Percentiles rank a stretch among this genome's conserved stretches.
These are phyloP conservation scores for Pseudopediastrum boryanum DNA, from an alignment of 139 green algal genomes.

Conservation along the genomic window DNA sequence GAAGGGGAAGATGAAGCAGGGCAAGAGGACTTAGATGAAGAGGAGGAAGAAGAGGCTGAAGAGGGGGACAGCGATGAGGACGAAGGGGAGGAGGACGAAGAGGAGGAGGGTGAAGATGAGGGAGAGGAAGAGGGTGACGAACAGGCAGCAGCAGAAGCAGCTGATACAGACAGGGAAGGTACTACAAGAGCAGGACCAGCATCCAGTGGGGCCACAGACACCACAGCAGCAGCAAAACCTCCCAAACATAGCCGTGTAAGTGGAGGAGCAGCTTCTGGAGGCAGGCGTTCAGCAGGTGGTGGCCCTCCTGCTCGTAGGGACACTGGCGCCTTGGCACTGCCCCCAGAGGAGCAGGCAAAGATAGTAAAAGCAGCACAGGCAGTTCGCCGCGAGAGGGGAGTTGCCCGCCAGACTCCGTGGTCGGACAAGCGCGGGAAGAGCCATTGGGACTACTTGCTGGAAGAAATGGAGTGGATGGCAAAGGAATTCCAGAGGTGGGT, in stretches of 20 bases:
- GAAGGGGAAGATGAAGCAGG: not conserved
- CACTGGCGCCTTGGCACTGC: no score
- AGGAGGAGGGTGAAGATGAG: slow-evolving; percentile 27
- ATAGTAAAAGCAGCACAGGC: no score
- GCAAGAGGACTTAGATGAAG: not conserved
- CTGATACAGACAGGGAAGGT: slow-evolving; percentile 1
- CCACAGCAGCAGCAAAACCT: no score
- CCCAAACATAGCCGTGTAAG: no score
- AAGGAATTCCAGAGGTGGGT: slow-evolving; percentile 90
- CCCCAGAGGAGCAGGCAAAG: no score
- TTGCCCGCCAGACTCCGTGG: slow-evolving; percentile 10
- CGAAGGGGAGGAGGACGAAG: slow-evolving; percentile 14
- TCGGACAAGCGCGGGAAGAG: slow-evolving; percentile 48
- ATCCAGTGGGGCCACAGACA: no score
- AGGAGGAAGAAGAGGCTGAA: not conserved
- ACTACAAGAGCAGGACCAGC: no score
- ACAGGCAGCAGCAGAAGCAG: slow-evolving; percentile 16
- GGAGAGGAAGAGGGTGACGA: not conserved
- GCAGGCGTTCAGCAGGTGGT: no score
- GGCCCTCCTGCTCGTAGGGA: no score
- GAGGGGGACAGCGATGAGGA: not conserved
- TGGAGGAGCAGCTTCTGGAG: no score
- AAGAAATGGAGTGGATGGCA: slow-evolving; percentile 97
- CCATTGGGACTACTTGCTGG: slow-evolving; percentile 95
- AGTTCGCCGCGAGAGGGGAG: not conserved